Percentiles rank a stretch among this genome's conserved stretches.
Conservation (phyloP, 805 yeast genomes). For the Candida multigemmis region DNA sequence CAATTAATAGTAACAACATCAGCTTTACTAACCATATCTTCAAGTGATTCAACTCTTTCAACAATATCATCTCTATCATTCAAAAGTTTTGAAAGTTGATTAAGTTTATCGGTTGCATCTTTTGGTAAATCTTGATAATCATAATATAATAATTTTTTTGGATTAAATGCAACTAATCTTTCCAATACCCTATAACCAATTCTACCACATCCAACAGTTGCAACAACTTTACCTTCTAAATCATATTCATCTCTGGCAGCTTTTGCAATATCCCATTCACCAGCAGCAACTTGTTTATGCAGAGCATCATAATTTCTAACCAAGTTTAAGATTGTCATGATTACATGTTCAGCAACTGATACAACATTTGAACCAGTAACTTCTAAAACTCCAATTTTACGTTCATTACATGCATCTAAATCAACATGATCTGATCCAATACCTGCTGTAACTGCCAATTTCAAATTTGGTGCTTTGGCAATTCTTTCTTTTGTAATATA, state of each 20-base stretch:
- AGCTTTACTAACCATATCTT: conserved; percentile 57
- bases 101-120: conserved; percentile 34
- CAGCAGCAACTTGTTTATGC: conserved; percentile 53
- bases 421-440: conserved; percentile 82
- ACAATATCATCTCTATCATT: conserved; percentile 46
- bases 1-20: conserved; percentile 72
- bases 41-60: conserved; percentile 48
- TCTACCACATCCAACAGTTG: conserved; percentile 79
- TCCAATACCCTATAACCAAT: conserved; percentile 72
- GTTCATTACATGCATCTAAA: conserved; percentile 56
- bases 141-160: conserved; percentile 63
- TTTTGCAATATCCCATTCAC: conserved; percentile 72
- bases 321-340: conserved; percentile 62
- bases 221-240: conserved; percentile 64
- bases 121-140: conserved; percentile 64
- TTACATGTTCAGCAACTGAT: conserved; percentile 75
- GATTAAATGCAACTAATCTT: conserved; percentile 64
- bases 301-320: conserved; percentile 76
- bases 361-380: conserved; percentile 78
- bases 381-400: conserved; percentile 60
- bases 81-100: conserved; percentile 23
- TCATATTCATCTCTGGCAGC: conserved; percentile 69
- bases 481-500: conserved; percentile 62
- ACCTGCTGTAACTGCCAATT: conserved; percentile 70
- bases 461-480: conserved; percentile 61